Conservation (phyloP, 495 filamentous ascomycete species). For the Melanomma pulvis-pyrius region DNA sequence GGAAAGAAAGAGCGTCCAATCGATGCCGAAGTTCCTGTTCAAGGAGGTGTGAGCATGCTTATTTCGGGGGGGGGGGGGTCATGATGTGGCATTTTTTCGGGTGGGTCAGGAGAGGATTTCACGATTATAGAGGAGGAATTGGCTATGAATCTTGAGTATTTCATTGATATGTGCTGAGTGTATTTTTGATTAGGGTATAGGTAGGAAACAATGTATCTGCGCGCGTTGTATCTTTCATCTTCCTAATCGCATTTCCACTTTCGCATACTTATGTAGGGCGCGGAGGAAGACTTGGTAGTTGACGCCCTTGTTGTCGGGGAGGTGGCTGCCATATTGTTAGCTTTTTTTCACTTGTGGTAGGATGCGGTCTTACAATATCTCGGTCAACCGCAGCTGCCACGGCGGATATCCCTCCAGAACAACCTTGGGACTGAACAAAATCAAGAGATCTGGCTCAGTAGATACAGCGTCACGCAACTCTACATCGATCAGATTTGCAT, state of each 20-base stretch:
- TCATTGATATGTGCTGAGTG: not conserved
- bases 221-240: slow-evolving; percentile 51
- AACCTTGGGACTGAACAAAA: slow-evolving; percentile 80
- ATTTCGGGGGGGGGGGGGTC: too few species aligned
- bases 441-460: slow-evolving; percentile 83
- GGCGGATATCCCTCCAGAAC: slow-evolving; percentile 90
- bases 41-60: too few species aligned
- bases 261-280: slow-evolving; percentile 79
- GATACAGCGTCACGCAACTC: slow-evolving; percentile 76
- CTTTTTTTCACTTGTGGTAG: not conserved
- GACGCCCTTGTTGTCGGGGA: slow-evolving; percentile 72
- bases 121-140: not conserved
- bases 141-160: not conserved
- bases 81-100: too few species aligned
- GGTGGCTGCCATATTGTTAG: too few species aligned
- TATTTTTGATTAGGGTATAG: not conserved
- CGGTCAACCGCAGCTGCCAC: slow-evolving; percentile 92
- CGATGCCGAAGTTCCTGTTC: too few species aligned
- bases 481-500: slow-evolving; percentile 81
- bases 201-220: not conserved
- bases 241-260: slow-evolving; percentile 86
- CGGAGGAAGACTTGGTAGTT: slow-evolving; percentile 92
- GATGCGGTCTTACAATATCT: slow-evolving; percentile 76
- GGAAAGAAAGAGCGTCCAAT: too few species aligned
- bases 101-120: too few species aligned